A percentile compares a stretch with the other conserved stretches of the same genome.
Conservation (phyloP, 768 basidiomycete species). For the Lactarius pseudohatsudake region DNA sequence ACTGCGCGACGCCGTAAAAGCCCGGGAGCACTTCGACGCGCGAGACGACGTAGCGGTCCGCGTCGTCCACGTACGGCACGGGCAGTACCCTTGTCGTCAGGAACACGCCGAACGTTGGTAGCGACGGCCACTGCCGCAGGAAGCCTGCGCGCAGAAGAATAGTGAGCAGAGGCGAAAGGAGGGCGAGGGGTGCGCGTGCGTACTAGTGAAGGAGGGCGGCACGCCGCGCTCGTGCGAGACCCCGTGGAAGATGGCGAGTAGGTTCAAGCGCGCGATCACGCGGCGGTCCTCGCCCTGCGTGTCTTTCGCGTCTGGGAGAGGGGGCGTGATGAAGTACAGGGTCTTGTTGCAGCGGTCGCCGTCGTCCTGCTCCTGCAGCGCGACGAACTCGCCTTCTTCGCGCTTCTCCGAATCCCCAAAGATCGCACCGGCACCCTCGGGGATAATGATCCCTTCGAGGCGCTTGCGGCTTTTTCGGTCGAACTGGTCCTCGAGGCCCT, state of each 20-base stretch:
- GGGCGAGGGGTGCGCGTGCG: constrained; percentile 4
- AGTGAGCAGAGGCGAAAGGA: constrained; percentile 9
- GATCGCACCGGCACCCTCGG: constrained; percentile 30
- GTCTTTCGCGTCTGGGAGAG: background rate
- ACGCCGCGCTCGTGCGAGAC: constrained; percentile 24
- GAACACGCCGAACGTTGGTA: constrained; percentile 69
- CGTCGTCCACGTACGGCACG: constrained; percentile 45
- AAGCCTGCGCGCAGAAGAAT: constrained; percentile 40
- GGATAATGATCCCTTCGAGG: constrained; percentile 53
- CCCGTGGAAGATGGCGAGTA: constrained; percentile 25
- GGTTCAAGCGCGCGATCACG: constrained; percentile 19
- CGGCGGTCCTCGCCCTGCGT: constrained; percentile 24
- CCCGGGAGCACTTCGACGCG: constrained; percentile 61
- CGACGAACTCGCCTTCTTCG: background rate
- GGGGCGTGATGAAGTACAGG: constrained; percentile 20
- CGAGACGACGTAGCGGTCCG: constrained; percentile 56
- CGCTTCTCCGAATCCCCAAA: constrained; percentile 2
- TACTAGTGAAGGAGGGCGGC: constrained; percentile 62
- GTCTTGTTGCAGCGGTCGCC: background rate
- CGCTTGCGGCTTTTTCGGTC: constrained; percentile 57
- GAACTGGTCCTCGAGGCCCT: constrained; percentile 61
- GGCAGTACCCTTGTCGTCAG: constrained; percentile 56
- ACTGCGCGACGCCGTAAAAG: constrained; percentile 61
- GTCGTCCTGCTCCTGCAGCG: background rate
- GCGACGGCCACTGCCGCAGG: constrained; percentile 63